A percentile compares a stretch with the other conserved stretches of the same genome.
Conservation (phyloP, 2,329 filamentous ascomycete species). For the Fusarium sp. region DNA sequence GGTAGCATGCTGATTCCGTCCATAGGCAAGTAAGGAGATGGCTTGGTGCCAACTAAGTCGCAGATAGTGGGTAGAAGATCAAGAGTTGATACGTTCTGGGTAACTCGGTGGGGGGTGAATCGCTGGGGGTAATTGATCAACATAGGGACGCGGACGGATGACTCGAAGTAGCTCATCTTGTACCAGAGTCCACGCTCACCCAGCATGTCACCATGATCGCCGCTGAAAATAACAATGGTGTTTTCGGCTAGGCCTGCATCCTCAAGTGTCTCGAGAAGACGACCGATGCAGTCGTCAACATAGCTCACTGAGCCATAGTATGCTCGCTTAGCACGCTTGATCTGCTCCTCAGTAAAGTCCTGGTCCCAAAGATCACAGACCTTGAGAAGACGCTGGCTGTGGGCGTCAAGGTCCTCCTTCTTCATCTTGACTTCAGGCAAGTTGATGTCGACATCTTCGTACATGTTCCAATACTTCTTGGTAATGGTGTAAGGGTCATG, state of each 20-base stretch:
- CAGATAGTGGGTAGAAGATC: slow-evolving; percentile 92
- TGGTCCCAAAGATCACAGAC: slow-evolving; percentile 89
- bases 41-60: slow-evolving; percentile 80
- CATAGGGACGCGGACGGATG: slow-evolving; percentile 89
- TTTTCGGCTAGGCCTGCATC: slow-evolving; percentile 84
- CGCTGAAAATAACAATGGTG: slow-evolving; percentile 92
- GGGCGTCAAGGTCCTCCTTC: slow-evolving; percentile 85
- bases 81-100: slow-evolving; percentile 89
- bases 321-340: slow-evolving; percentile 85
- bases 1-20: slow-evolving; percentile 86
- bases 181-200: slow-evolving; percentile 94
- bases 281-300: slow-evolving; percentile 92
- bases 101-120: slow-evolving; percentile 81
- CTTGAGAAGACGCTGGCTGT: slow-evolving; percentile 88
- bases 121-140: slow-evolving; percentile 83
- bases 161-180: slow-evolving; percentile 98
- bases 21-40: slow-evolving; percentile 80
- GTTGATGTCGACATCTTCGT: slow-evolving; percentile 89
- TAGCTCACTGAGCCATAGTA: slow-evolving; percentile 96
- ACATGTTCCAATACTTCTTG: slow-evolving; percentile 92
- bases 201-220: slow-evolving; percentile 96
- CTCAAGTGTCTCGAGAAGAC: slow-evolving; percentile 81
- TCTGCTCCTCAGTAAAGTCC: slow-evolving; percentile 85
- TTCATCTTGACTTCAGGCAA: slow-evolving; percentile 83
- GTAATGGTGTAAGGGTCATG: slow-evolving; percentile 97